These are phyloP conservation scores for Plantago ovata DNA, from an alignment of 257 asterid species.

Conservation along the genomic window DNA sequence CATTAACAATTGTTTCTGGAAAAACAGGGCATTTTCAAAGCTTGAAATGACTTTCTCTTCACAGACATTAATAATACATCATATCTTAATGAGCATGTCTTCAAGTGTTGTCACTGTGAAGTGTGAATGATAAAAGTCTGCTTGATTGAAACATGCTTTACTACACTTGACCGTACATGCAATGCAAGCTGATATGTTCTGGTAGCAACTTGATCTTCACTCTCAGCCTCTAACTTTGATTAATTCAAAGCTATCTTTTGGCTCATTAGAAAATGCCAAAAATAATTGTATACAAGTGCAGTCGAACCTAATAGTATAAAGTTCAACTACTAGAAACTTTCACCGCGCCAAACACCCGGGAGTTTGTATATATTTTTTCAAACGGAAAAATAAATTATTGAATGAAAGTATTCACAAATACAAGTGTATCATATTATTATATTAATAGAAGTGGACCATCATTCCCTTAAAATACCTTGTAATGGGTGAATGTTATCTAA, in stretches of 20 bases:
- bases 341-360: too few species aligned
- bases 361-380: too few species aligned
- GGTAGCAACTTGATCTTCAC: background rate
- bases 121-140: constrained; percentile 3
- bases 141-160: constrained; percentile 8
- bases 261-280: too few species aligned
- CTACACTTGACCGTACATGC: background rate
- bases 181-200: constrained; percentile 2
- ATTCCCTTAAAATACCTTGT: too few species aligned
- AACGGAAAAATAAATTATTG: too few species aligned
- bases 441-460: too few species aligned
- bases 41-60: background rate
- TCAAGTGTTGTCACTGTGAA: background rate
- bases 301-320: too few species aligned
- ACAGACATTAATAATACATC: background rate
- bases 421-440: too few species aligned
- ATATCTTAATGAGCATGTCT: background rate
- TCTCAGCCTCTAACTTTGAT: background rate
- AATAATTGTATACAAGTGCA: too few species aligned
- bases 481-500: too few species aligned
- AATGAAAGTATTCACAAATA: too few species aligned
- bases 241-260: background rate
- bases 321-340: too few species aligned
- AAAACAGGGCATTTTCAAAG: constrained; percentile 9
- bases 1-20: constrained; percentile 18